Evolutionary conservation across 2,329 filamentous ascomycete species (phyloP).

Genomic region (Dendryphion nanum): DNA sequence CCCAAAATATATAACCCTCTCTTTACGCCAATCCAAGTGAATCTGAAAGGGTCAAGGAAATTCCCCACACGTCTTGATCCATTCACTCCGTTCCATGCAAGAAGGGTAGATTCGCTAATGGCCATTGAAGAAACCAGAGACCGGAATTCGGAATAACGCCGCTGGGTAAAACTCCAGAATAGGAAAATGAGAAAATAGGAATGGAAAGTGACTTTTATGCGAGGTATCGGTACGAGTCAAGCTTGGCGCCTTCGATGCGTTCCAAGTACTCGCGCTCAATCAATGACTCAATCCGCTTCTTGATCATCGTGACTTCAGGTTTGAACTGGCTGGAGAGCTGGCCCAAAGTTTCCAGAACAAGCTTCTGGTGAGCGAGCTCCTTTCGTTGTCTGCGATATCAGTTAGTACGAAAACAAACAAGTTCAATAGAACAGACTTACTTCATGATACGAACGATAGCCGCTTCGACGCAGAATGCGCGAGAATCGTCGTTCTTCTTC

Average conservation of each 20-base stretch:
- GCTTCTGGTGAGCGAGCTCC: slow-evolving; percentile 65
- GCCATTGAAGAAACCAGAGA: too few species aligned
- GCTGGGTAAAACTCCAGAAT: too few species aligned
- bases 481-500: slow-evolving; percentile 70
- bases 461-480: slow-evolving; percentile 71
- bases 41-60: neutral
- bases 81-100: neutral
- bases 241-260: slow-evolving; percentile 63
- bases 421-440: slow-evolving; percentile 50
- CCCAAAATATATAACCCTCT: too few species aligned
- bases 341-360: slow-evolving; percentile 70
- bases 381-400: slow-evolving; percentile 64
- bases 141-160: too few species aligned
- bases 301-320: slow-evolving; percentile 74
- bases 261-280: slow-evolving; percentile 77
- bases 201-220: slow-evolving; percentile 50
- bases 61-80: neutral
- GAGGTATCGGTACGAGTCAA: slow-evolving; percentile 68
- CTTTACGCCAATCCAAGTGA: neutral
- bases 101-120: neutral
- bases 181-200: neutral
- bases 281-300: slow-evolving; percentile 75
- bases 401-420: neutral
- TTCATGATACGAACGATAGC: slow-evolving; percentile 84
- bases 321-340: slow-evolving; percentile 69